Conservation (phyloP, 352 stramenopile genomes). For the Phytopythium montanum region DNA sequence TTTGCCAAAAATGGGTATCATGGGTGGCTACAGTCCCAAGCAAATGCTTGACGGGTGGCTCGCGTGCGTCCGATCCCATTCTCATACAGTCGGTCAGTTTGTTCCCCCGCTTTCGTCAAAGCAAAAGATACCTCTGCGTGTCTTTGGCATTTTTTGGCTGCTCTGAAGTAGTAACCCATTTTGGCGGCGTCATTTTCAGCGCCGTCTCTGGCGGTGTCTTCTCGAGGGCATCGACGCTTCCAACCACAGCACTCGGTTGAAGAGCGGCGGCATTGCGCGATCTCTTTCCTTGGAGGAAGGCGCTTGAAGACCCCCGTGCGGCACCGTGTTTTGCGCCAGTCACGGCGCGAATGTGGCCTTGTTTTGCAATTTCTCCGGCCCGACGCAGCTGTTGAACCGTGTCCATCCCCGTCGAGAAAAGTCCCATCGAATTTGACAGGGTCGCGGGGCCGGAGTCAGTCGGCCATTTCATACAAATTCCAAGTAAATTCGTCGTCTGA, state of each 20-base stretch:
- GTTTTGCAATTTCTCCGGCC: conserved; percentile 1
- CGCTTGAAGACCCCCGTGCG: not conserved
- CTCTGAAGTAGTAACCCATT: not conserved
- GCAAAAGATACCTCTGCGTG: not conserved
- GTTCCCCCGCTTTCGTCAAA: not conserved
- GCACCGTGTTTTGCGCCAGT: conserved; percentile 4
- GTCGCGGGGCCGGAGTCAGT: too few relatives aligned
- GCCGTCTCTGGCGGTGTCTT: not conserved
- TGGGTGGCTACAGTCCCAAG: not conserved
- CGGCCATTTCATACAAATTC: not conserved
- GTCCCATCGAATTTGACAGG: too few relatives aligned
- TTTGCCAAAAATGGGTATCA: not conserved
- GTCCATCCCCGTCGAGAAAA: not conserved
- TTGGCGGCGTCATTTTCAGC: not conserved
- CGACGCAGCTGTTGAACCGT: conserved; percentile 9
- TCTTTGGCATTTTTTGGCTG: not conserved
- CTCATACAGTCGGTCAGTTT: not conserved
- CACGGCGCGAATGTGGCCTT: not conserved
- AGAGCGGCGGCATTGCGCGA: not conserved
- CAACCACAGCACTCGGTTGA: not conserved
- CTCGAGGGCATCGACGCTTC: not conserved
- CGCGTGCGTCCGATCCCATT: not conserved
- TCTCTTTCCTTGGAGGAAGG: not conserved
- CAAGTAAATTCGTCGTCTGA: not conserved
- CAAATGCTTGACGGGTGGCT: not conserved